These are phyloP conservation scores for Boletus speciosus DNA, from an alignment of 768 basidiomycete genomes.

Conservation along the genomic window DNA sequence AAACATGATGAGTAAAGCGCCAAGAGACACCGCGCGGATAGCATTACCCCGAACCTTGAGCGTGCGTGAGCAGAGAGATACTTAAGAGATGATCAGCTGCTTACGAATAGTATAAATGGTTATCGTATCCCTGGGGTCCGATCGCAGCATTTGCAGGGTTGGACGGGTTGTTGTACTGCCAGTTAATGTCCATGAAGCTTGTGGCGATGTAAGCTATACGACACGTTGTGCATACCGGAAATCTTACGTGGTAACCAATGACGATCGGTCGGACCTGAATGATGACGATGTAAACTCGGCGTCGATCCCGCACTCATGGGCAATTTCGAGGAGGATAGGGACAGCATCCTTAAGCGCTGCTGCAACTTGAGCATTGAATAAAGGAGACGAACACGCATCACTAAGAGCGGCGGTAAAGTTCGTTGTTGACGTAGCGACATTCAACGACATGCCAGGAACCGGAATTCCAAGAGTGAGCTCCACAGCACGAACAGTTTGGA, in stretches of 20 bases:
- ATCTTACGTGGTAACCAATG: slow-evolving; percentile 39
- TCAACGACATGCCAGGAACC: slow-evolving; percentile 16
- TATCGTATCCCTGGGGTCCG: slow-evolving; percentile 74
- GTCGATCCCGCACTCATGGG: slow-evolving; percentile 15
- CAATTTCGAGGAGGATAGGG: slow-evolving; percentile 36
- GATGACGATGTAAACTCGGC: slow-evolving; percentile 22
- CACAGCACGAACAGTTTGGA: slow-evolving; percentile 60
- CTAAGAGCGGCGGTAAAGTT: slow-evolving; percentile 38
- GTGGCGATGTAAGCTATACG: neutral
- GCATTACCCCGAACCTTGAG: slow-evolving; percentile 54
- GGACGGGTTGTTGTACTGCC: slow-evolving; percentile 66
- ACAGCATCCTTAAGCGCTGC: slow-evolving; percentile 34
- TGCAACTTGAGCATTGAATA: slow-evolving; percentile 31
- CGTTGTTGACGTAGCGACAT: slow-evolving; percentile 18
- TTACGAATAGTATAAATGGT: slow-evolving; percentile 75
- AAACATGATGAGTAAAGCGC: neutral
- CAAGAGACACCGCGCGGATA: neutral
- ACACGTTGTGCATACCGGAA: neutral
- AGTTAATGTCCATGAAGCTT: slow-evolving; percentile 80
- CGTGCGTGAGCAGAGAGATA: slow-evolving; percentile 5
- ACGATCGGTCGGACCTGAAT: slow-evolving; percentile 16
- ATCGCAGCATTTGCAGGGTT: slow-evolving; percentile 68
- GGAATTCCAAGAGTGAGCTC: slow-evolving; percentile 59
- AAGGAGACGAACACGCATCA: slow-evolving; percentile 9
- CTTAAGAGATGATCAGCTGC: slow-evolving; percentile 18